Conservation (phyloP, 2,329 filamentous ascomycete genomes). For the Colletotrichum sp. region DNA sequence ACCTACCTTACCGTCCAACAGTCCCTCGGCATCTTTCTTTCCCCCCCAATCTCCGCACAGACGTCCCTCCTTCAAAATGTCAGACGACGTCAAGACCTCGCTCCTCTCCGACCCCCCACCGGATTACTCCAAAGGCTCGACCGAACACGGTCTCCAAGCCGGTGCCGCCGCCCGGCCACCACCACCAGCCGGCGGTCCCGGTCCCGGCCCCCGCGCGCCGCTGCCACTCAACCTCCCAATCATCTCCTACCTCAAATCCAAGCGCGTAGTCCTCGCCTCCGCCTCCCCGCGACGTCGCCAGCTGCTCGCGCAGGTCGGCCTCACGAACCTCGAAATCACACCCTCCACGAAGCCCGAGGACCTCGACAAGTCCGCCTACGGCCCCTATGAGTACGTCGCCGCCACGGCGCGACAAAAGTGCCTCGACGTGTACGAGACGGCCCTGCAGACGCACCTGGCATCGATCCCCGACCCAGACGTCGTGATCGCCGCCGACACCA, state of each 20-base stretch:
- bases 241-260: conserved; percentile 74
- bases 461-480: conserved; percentile 73
- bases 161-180: conserved; percentile 20
- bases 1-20: not conserved
- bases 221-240: conserved; percentile 80
- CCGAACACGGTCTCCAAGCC: conserved; percentile 35
- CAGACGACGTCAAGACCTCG: not conserved
- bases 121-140: conserved; percentile 46
- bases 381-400: conserved; percentile 89
- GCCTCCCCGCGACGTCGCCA: conserved; percentile 84
- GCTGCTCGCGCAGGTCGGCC: conserved; percentile 78
- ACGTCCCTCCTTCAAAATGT: not conserved
- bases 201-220: conserved; percentile 49
- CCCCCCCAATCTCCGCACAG: not conserved
- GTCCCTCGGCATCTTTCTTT: not conserved
- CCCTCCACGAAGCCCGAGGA: conserved; percentile 87
- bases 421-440: conserved; percentile 67
- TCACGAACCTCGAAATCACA: conserved; percentile 80
- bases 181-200: conserved; percentile 17
- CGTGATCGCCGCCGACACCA: conserved; percentile 88
- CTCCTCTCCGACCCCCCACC: conserved; percentile 43
- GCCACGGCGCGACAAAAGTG: conserved; percentile 86
- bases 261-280: conserved; percentile 88
- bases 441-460: conserved; percentile 45
- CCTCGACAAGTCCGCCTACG: conserved; percentile 74